Evolutionary conservation across 306 rosid genomes (phyloP), one percentile per base, ranked within the genome.

Genomic region (Cajanus cajan): DNA sequence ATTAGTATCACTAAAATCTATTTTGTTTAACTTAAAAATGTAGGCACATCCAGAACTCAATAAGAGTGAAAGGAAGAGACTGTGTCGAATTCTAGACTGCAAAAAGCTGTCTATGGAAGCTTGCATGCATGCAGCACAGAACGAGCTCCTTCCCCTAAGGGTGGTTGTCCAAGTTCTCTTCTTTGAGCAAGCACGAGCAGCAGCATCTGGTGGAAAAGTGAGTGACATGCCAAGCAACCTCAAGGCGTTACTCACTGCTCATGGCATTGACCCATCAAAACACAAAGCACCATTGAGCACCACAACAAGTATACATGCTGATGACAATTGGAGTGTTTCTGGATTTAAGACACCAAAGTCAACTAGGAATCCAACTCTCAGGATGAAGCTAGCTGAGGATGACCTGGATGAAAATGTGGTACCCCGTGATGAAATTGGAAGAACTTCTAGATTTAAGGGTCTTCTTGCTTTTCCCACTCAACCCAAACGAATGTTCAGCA

Each of bases 121-220:
- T 14, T 93, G 97, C 87, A 93, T 93, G 91, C 96, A 93, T 73
- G 97, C 97, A 11, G 96, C 97, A 21, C 97, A 93, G 79, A 93
- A 93, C 66, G 97, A 93, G 85, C 84, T 89, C 1, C 92, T 93
- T 4, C 97, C 97, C n/a, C 81, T 93, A 51, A 87, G 97, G 28
- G 94, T 93, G 2, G 94, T 93, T 58, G 96, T 93, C 28, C 97
- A 93, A 90, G 97, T 93, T 54, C 94, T 93, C 44, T 93, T 93
- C 87, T 93, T 93, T 51, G 97, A 93, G 92, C 97, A 93, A 84
- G 92, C 93, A 13, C 63, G 94, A 73, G 96, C 96, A 1, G 88
- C 94, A 21, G 87, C 84, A 82, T 74, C 80, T 0, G 88, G 91
- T 31, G 91, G 92, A 68, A 90, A 89, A 85, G 88, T 90, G 2